Conservation (phyloP, 176 grass and related monocot genomes). For the Saccharum spontaneum region DNA sequence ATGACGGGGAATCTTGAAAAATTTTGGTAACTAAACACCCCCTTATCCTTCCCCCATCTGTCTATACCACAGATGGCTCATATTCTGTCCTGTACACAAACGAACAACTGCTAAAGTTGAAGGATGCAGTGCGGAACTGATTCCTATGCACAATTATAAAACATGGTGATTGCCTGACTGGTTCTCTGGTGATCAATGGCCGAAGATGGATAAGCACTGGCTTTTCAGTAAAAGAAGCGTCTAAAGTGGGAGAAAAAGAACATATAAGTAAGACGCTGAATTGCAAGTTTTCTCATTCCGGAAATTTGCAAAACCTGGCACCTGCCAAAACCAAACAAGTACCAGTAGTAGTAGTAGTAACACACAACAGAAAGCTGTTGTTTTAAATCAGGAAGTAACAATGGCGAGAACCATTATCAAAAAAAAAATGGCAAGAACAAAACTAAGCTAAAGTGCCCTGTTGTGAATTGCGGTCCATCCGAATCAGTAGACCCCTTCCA, state of each 20-base stretch:
- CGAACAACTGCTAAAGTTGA: neutral
- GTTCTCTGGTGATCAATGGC: neutral
- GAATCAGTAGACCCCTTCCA: neutral
- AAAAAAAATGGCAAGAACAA: neutral
- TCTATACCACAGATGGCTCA: neutral
- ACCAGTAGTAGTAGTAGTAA: neutral
- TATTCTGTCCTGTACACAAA: neutral
- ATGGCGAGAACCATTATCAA: neutral
- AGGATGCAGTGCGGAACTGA: neutral
- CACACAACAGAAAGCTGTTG: neutral
- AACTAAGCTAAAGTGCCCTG: neutral
- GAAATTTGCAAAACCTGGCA: neutral
- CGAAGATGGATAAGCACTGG: neutral
- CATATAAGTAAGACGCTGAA: neutral
- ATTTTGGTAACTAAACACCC: too few relatives aligned
- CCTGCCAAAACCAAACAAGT: neutral
- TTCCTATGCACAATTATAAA: neutral
- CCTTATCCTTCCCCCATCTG: neutral
- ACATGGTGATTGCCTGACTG: neutral
- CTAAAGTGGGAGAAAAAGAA: neutral
- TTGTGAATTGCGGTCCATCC: neutral
- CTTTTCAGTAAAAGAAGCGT: neutral
- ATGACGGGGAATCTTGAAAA: too few relatives aligned
- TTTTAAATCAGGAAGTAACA: neutral
- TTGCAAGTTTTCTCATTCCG: neutral